Conservation (phyloP, 2,329 filamentous ascomycete genomes). For the Diaporthe sp. region DNA sequence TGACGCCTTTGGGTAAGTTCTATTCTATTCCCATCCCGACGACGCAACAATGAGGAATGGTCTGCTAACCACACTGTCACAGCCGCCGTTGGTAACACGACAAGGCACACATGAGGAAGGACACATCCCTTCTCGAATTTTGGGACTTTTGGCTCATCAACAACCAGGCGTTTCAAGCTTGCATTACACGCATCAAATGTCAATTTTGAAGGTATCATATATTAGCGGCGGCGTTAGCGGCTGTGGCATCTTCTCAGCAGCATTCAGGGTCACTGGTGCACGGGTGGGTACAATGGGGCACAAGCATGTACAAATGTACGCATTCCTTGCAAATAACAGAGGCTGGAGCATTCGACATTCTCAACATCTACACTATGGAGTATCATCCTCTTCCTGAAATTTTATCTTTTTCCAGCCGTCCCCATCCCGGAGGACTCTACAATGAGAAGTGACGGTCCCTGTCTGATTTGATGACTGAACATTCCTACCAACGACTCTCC, state of each 20-base stretch:
- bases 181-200: slow-evolving; percentile 2
- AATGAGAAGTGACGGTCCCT: neutral
- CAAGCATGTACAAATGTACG: slow-evolving; percentile 14
- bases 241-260: slow-evolving; percentile 19
- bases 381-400: neutral
- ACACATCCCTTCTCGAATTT: neutral
- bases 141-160: neutral
- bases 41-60: neutral
- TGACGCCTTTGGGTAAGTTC: slow-evolving; percentile 40
- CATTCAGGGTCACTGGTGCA: neutral
- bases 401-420: no score
- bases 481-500: neutral
- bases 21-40: neutral
- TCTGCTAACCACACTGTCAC: neutral
- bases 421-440: neutral
- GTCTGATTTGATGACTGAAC: neutral
- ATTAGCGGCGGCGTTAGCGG: slow-evolving; percentile 23
- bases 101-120: neutral
- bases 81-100: slow-evolving; percentile 33
- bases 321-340: slow-evolving; percentile 11
- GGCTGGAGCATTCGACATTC: slow-evolving; percentile 5
- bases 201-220: slow-evolving; percentile 6
- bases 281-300: neutral
- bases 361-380: neutral
- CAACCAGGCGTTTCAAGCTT: neutral